Conservation (phyloP, 306 rosid species). For the Arachis hypogaea region DNA sequence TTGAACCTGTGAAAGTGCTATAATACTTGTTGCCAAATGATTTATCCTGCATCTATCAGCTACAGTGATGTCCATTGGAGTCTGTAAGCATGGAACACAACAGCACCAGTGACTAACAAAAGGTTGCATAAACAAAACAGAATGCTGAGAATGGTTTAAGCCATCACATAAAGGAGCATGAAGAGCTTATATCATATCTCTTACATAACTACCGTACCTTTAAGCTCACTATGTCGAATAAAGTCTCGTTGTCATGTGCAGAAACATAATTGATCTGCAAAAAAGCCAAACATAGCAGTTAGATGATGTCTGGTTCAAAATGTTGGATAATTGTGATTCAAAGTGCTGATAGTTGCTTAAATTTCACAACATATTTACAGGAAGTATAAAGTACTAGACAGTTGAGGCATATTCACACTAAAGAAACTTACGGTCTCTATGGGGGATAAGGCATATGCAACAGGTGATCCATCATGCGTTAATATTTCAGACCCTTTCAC, state of each 20-base stretch:
- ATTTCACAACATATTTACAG: conserved; percentile 27
- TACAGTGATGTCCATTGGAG: conserved; percentile 61
- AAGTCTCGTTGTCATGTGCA: conserved; percentile 93
- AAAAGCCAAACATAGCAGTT: conserved; percentile 37
- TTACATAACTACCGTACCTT: conserved; percentile 61
- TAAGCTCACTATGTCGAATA: conserved; percentile 83
- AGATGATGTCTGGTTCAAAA: conserved; percentile 22
- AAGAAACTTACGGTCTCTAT: conserved; percentile 69
- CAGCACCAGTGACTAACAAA: conserved; percentile 27
- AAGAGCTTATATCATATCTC: not conserved
- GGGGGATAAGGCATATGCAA: conserved; percentile 77
- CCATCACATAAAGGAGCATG: not conserved
- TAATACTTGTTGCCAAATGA: conserved; percentile 84
- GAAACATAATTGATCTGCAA: conserved; percentile 91
- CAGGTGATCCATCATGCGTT: conserved; percentile 70
- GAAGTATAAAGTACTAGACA: conserved; percentile 23
- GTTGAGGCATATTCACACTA: conserved; percentile 19
- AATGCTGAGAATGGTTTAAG: conserved; percentile 25
- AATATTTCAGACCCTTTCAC: conserved; percentile 86
- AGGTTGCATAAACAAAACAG: conserved; percentile 25
- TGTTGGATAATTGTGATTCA: conserved; percentile 17
- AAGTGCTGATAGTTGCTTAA: conserved; percentile 14
- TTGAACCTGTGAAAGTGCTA: conserved; percentile 86
- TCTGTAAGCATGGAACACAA: conserved; percentile 53
- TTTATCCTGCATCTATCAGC: conserved; percentile 90